phyloP scores from a whole-genome alignment of 2,329 filamentous ascomycete species.

The Nemania bipapillata region DNA sequence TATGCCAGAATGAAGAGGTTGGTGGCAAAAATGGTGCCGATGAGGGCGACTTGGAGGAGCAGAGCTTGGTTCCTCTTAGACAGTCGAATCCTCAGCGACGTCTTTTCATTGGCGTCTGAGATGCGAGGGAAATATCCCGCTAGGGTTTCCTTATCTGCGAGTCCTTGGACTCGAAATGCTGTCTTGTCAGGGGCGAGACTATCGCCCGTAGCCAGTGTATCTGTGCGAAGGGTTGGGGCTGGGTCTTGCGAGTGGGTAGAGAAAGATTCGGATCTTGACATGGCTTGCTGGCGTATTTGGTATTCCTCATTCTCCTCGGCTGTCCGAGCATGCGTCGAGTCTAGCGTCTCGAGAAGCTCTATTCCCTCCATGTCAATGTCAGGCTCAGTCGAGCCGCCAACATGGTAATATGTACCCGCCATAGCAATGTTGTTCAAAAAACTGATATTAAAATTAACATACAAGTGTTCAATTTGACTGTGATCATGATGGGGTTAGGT shows the following conservation, averaged over 20 bases:
- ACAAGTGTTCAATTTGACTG: neutral
- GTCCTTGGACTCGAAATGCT: constrained; percentile 16
- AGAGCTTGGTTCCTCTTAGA: constrained; percentile 36
- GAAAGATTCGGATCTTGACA: neutral
- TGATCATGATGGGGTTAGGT: neutral
- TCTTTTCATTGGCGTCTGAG: constrained; percentile 32
- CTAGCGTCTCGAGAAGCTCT: neutral
- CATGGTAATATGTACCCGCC: constrained; percentile 5
- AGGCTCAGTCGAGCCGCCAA: neutral
- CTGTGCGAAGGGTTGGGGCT: neutral
- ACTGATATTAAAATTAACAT: neutral
- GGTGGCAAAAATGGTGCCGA: constrained; percentile 21
- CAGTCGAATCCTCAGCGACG: constrained; percentile 24
- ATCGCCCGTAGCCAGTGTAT: neutral
- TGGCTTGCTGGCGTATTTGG: neutral
- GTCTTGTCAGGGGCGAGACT: neutral
- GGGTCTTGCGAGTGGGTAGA: neutral
- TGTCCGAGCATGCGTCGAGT: neutral
- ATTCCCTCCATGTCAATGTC: neutral
- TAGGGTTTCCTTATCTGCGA: constrained; percentile 22
- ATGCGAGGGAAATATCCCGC: constrained; percentile 34
- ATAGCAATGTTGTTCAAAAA: neutral
- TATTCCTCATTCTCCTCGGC: neutral
- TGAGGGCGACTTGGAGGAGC: constrained; percentile 35
- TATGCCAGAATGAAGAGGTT: constrained; percentile 31